These are phyloP conservation scores for Monosporozyma aerobia DNA, from an alignment of 805 yeast genomes.

Conservation along the genomic window DNA sequence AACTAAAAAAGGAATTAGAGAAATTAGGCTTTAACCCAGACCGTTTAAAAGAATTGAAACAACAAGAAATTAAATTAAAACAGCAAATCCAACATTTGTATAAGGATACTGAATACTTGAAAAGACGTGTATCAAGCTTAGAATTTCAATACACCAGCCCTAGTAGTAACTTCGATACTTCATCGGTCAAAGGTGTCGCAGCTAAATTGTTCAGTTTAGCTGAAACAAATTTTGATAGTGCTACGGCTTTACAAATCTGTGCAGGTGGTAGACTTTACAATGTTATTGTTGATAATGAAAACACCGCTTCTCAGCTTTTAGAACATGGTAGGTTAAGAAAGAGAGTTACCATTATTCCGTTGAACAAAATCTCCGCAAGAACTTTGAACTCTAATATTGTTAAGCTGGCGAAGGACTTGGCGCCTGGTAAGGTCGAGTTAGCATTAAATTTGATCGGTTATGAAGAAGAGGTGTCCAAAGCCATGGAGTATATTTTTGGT, in stretches of 20 bases:
- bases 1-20: slow-evolving; percentile 36
- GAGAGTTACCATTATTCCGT: slow-evolving; percentile 85
- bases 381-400: slow-evolving; percentile 44
- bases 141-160: slow-evolving; percentile 72
- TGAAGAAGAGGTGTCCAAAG: slow-evolving; percentile 58
- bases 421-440: slow-evolving; percentile 81
- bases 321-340: slow-evolving; percentile 70
- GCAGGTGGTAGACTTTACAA: slow-evolving; percentile 90
- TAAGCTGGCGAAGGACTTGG: slow-evolving; percentile 58
- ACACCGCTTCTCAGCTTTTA: slow-evolving; percentile 71
- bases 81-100: slow-evolving; percentile 37
- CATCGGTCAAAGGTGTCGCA: slow-evolving; percentile 76
- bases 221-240: slow-evolving; percentile 46
- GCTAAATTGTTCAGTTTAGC: slow-evolving; percentile 70
- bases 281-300: slow-evolving; percentile 83
- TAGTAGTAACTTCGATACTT: slow-evolving; percentile 45
- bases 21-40: slow-evolving; percentile 51
- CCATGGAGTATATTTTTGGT: slow-evolving; percentile 91
- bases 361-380: slow-evolving; percentile 70
- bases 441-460: slow-evolving; percentile 76
- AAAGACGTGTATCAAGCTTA: slow-evolving; percentile 57
- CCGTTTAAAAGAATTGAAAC: slow-evolving; percentile 36
- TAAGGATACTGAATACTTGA: slow-evolving; percentile 44
- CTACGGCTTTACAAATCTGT: slow-evolving; percentile 82
- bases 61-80: slow-evolving; percentile 36